A percentile compares a stretch with the other conserved stretches of the same genome.
Evolutionary conservation across 129 eudicot species (phyloP).

Genomic region (Deinandra increscens): DNA sequence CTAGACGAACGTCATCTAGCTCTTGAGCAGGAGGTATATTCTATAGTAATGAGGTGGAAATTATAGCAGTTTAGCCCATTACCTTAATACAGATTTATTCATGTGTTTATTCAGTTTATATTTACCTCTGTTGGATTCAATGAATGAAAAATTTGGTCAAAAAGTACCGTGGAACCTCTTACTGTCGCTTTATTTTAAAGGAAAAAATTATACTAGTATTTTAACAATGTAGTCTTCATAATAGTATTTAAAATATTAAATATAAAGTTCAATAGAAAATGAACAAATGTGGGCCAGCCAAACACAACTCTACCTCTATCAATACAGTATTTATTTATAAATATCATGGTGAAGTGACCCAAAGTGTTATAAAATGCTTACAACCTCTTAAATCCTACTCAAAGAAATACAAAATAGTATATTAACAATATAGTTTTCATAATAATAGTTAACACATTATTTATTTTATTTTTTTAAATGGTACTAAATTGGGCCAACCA

Average conservation of each 20-base stretch:
- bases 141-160: background rate
- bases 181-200: background rate
- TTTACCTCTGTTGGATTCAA: background rate
- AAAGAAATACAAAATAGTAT: background rate
- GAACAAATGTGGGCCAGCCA: background rate
- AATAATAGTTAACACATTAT: background rate
- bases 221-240: background rate
- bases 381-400: background rate
- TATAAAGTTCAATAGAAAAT: background rate
- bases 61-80: too few species aligned
- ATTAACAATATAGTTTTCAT: background rate
- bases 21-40: slow-evolving; percentile 76
- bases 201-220: background rate
- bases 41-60: too few species aligned
- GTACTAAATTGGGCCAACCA: background rate
- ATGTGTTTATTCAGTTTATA: background rate
- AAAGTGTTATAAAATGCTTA: background rate
- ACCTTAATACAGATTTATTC: background rate
- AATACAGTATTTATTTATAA: background rate
- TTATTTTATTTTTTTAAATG: background rate
- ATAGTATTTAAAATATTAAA: background rate
- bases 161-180: background rate
- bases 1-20: slow-evolving; percentile 61
- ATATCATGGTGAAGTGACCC: background rate
- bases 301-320: background rate